A percentile compares a stretch with the other conserved stretches of the same genome.
These are phyloP conservation scores for Fusarium virguliforme DNA, from an alignment of 2,329 filamentous ascomycete genomes.

Conservation along the genomic window DNA sequence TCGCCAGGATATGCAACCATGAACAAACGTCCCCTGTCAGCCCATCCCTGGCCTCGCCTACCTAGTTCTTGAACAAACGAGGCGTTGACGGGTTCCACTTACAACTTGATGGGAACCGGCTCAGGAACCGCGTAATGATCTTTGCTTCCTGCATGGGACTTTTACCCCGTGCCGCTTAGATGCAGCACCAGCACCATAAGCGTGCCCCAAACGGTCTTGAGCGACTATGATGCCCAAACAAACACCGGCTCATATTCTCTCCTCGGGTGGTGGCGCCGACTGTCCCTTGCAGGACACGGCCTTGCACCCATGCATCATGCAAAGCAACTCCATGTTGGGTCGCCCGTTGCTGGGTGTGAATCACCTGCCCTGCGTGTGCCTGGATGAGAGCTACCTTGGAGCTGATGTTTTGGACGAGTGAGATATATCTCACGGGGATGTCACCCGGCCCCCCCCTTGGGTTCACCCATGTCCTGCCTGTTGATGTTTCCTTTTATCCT, in stretches of 20 bases:
- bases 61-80: slow-evolving; percentile 29
- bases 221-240: slow-evolving; percentile 37
- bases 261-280: slow-evolving; percentile 30
- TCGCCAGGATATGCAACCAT: slow-evolving; percentile 20
- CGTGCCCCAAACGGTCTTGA: slow-evolving; percentile 31
- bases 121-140: slow-evolving; percentile 40
- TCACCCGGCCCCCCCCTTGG: slow-evolving; percentile 21
- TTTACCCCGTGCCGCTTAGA: slow-evolving; percentile 22
- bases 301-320: slow-evolving; percentile 39
- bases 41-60: slow-evolving; percentile 30
- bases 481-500: slow-evolving; percentile 14
- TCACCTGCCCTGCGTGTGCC: slow-evolving; percentile 30
- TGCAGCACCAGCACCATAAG: slow-evolving; percentile 26
- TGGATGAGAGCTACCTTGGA: slow-evolving; percentile 26
- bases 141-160: slow-evolving; percentile 31
- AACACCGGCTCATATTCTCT: slow-evolving; percentile 31
- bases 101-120: slow-evolving; percentile 8
- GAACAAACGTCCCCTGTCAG: slow-evolving; percentile 32
- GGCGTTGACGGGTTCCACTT: slow-evolving; percentile 30
- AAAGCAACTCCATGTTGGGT: slow-evolving; percentile 32
- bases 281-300: slow-evolving; percentile 47
- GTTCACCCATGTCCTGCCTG: slow-evolving; percentile 16
- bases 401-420: slow-evolving; percentile 28
- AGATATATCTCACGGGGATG: slow-evolving; percentile 44
- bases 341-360: slow-evolving; percentile 23